These are phyloP conservation scores for Chenopodium suecicum DNA, from an alignment of 148 eudicot genomes.

Conservation along the genomic window DNA sequence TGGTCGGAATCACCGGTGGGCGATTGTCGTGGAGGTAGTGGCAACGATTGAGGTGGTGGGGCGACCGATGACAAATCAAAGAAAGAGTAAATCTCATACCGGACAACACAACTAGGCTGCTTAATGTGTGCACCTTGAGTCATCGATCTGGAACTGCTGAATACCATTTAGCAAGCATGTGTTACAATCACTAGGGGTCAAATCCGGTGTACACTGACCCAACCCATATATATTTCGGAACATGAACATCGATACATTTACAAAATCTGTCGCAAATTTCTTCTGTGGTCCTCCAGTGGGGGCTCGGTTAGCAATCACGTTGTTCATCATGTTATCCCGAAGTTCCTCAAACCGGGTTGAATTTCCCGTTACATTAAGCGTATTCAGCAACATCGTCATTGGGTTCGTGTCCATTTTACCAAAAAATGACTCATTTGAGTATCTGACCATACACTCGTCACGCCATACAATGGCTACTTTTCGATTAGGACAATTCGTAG, in stretches of 20 bases:
- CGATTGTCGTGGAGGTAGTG: not conserved
- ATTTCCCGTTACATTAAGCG: slow-evolving; percentile 7
- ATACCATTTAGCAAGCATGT: slow-evolving; percentile 4
- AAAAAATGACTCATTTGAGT: slow-evolving; percentile 28
- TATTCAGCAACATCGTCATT: too few relatives aligned
- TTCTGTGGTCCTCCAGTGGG: not conserved
- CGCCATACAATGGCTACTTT: slow-evolving; percentile 32
- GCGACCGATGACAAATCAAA: not conserved
- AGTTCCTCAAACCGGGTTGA: not conserved
- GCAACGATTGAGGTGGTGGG: not conserved
- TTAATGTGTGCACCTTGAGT: not conserved
- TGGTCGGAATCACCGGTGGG: not conserved
- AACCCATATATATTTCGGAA: slow-evolving; percentile 10
- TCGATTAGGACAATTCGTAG: slow-evolving; percentile 26
- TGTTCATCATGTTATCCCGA: not conserved
- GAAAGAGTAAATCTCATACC: slow-evolving; percentile 30
- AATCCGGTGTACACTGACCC: slow-evolving; percentile 30
- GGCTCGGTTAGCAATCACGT: slow-evolving; percentile 8
- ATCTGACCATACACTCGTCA: slow-evolving; percentile 37
- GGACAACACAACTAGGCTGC: slow-evolving; percentile 32
- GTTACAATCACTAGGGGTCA: slow-evolving; percentile 11
- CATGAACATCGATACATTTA: not conserved
- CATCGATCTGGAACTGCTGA: not conserved
- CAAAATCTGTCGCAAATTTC: slow-evolving; percentile 2
- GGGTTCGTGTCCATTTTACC: not conserved